Base-by-base conservation (phyloP, 192 early-diverging fungal species). In the Glomus cerebriforme region DNA sequence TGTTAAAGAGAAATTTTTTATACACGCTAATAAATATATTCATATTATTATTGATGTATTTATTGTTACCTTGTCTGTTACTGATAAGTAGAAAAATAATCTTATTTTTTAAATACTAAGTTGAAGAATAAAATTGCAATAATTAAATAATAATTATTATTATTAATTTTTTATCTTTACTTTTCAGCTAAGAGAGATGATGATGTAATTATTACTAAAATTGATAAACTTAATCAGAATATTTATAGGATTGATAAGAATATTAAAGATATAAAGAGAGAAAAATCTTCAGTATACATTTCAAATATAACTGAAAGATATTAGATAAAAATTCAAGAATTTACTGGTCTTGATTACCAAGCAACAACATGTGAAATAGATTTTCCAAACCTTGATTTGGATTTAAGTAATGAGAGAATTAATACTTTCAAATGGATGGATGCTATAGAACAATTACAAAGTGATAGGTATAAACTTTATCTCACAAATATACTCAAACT, bases 391-490 rank as follows among this genome's bases (percentile, higher is more conserved):
- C 68, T 70, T 17, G 34, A 70, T 32, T 35, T 70, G 39, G 3
- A 70, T n/a, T 70, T 70, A 29, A 4, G n/a, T n/a, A n/a, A 29
- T 29, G 68, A 70, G 68, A 70, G 68, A 34, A 70, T 37, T 70
- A 19, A 1, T 70, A 34, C 35, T 70, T 70, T 70, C 31, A 6
- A 19, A 70, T 70, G 37, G 68, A 37, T 12, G 9, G 68, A 32
- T 37, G 31, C n/a, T 15, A 43, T 32, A 37, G 34, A 70, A 70
- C 39, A 17, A 70, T 29, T 22, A 43, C 68, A 70, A 70, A 70
- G 17, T 35, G 68, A 43, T 32, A 37, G 68, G n/a, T 70, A 70
- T 17, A 35, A 0, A 15, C 27, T 7, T 70, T 35, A 39, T 70
- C 15, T 70, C 34, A 37, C 0, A 19, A 70, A 31, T 24, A 35